Conservation (phyloP, 75 land plant genomes). For the Pinus albicaulis region DNA sequence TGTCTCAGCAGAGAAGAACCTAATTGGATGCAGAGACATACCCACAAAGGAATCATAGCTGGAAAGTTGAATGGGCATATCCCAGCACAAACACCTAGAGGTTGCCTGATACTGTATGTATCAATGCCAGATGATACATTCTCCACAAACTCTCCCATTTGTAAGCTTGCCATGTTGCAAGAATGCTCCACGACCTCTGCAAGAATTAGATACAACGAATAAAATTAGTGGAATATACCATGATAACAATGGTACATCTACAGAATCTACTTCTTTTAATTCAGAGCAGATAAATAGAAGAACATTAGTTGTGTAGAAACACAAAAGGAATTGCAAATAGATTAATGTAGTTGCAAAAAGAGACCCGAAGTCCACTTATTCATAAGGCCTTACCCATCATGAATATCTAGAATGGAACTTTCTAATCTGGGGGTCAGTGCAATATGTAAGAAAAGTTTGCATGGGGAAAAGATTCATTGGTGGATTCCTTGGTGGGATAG, state of each 20-base stretch:
- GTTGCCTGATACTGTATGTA: conserved; percentile 90
- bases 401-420: not conserved
- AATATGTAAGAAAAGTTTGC: not conserved
- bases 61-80: conserved; percentile 99
- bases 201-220: not conserved
- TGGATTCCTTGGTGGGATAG: too few species aligned
- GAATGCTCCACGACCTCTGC: conserved; percentile 98
- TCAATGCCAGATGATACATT: conserved; percentile 93
- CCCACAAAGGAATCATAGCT: conserved; percentile 99
- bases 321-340: not conserved
- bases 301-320: not conserved
- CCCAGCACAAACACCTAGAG: conserved; percentile 97
- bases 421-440: not conserved
- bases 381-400: not conserved
- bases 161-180: conserved; percentile 89
- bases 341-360: not conserved
- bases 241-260: not conserved
- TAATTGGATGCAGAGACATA: conserved; percentile 17
- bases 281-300: not conserved
- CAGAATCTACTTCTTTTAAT: not conserved
- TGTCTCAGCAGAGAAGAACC: not conserved
- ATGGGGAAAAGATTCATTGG: not conserved
- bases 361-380: not conserved
- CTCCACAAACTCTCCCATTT: conserved; percentile 94
- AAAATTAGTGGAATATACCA: not conserved